Conservation (phyloP, 306 rosid genomes). For the Nissolia schottii region DNA sequence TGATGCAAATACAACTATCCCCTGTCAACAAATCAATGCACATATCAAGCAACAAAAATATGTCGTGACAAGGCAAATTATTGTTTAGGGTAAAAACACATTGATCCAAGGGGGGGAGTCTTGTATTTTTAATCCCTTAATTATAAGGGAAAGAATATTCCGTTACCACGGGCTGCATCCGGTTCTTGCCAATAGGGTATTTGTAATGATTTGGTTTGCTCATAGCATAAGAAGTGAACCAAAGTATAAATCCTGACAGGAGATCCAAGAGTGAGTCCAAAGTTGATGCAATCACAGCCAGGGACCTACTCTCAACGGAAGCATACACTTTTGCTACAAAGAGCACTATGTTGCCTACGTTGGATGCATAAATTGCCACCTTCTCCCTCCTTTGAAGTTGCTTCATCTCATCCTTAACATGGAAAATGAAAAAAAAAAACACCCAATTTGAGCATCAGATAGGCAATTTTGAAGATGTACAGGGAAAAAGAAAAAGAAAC, state of each 20-base stretch:
- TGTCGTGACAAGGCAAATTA: not conserved
- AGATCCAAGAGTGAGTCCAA: constrained; percentile 91
- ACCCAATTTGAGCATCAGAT: not conserved
- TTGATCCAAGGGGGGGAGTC: too few relatives aligned
- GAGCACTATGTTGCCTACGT: constrained; percentile 64
- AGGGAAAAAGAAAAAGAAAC: not conserved
- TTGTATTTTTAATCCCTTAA: too few relatives aligned
- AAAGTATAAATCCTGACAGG: constrained; percentile 82
- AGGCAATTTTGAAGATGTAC: not conserved
- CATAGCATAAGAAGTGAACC: constrained; percentile 87
- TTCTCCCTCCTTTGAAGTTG: constrained; percentile 51
- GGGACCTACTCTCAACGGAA: constrained; percentile 68
- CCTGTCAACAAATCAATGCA: constrained; percentile 34
- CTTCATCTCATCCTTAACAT: constrained; percentile 51
- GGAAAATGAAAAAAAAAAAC: too few relatives aligned
- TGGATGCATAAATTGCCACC: constrained; percentile 67
- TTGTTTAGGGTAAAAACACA: too few relatives aligned
- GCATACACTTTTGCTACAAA: constrained; percentile 83
- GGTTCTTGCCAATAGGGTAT: constrained; percentile 82
- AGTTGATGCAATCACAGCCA: constrained; percentile 98
- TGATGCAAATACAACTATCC: constrained; percentile 87
- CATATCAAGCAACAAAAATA: not conserved
- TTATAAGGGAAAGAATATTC: not conserved
- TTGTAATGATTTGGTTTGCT: constrained; percentile 62
- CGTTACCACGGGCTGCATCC: constrained; percentile 94